Conservation (phyloP, 2,329 filamentous ascomycete genomes). For the Epichloe amarillans region DNA sequence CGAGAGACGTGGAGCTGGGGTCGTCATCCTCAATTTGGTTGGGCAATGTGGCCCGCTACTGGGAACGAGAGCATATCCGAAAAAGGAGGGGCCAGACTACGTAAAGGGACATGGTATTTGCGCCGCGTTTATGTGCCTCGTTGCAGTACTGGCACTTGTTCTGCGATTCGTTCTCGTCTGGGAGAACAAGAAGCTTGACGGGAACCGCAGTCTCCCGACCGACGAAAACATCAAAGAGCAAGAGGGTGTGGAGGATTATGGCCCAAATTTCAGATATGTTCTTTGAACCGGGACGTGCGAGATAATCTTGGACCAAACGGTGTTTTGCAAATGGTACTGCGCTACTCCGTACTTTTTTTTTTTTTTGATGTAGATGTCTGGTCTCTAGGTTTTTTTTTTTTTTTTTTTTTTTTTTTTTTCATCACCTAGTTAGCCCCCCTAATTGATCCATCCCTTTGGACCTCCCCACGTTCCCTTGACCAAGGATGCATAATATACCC, state of each 20-base stretch:
- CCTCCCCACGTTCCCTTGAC: conserved; percentile 51
- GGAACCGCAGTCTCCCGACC: not conserved
- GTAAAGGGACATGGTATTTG: conserved; percentile 3
- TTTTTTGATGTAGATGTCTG: not conserved
- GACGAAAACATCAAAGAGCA: not conserved
- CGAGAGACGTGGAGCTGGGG: conserved; percentile 5
- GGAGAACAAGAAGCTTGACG: conserved; percentile 8
- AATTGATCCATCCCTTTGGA: conserved; percentile 35
- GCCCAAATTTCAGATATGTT: conserved; percentile 5
- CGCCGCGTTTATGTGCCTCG: conserved; percentile 7
- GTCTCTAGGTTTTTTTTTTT: not conserved
- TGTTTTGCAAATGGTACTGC: not conserved
- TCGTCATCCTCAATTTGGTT: conserved; percentile 5
- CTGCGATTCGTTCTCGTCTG: not conserved
- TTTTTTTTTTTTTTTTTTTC: no score
- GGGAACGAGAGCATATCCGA: conserved; percentile 5
- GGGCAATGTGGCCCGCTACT: conserved; percentile 7
- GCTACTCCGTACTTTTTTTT: not conserved
- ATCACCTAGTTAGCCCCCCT: not conserved
- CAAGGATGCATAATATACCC: conserved; percentile 48
- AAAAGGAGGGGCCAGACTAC: conserved; percentile 2
- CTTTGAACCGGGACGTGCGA: not conserved
- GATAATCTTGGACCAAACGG: not conserved
- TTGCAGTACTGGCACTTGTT: conserved; percentile 7
- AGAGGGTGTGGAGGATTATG: conserved; percentile 5